These are phyloP conservation scores for Colletotrichum incanum DNA, from an alignment of 2,329 filamentous ascomycete genomes.

Conservation along the genomic window DNA sequence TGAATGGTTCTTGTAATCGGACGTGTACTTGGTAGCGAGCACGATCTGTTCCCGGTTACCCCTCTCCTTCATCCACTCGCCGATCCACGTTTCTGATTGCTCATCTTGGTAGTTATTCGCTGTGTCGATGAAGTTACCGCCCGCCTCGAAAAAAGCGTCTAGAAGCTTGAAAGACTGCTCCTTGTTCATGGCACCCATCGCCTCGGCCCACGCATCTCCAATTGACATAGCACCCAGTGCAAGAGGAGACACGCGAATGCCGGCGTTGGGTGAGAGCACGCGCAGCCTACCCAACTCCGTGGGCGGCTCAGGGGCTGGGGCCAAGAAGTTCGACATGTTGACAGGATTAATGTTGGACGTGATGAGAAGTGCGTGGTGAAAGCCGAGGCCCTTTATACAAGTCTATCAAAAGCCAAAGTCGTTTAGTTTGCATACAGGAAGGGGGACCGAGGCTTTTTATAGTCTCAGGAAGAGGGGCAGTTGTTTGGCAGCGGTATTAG, in stretches of 20 bases:
- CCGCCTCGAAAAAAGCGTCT: constrained; percentile 70
- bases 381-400: not conserved
- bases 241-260: constrained; percentile 68
- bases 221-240: constrained; percentile 69
- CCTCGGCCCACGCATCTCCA: constrained; percentile 60
- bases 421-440: not conserved
- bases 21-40: constrained; percentile 71
- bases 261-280: constrained; percentile 64
- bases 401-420: not conserved
- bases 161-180: constrained; percentile 70
- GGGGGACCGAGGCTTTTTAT: not conserved
- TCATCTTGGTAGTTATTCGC: constrained; percentile 72
- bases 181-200: constrained; percentile 70
- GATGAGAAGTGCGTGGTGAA: not conserved
- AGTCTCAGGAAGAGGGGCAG: constrained; percentile 5
- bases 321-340: constrained; percentile 37
- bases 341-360: not conserved
- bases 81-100: constrained; percentile 71
- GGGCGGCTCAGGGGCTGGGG: constrained; percentile 53
- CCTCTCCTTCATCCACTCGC: constrained; percentile 69
- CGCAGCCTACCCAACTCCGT: constrained; percentile 69
- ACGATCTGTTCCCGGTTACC: constrained; percentile 68
- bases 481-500: not conserved
- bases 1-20: constrained; percentile 58
- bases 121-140: constrained; percentile 80